Percentiles rank a stretch among this genome's conserved stretches.
phyloP scores from a whole-genome alignment of 768 basidiomycete species.

The Amylocystis lapponica region DNA sequence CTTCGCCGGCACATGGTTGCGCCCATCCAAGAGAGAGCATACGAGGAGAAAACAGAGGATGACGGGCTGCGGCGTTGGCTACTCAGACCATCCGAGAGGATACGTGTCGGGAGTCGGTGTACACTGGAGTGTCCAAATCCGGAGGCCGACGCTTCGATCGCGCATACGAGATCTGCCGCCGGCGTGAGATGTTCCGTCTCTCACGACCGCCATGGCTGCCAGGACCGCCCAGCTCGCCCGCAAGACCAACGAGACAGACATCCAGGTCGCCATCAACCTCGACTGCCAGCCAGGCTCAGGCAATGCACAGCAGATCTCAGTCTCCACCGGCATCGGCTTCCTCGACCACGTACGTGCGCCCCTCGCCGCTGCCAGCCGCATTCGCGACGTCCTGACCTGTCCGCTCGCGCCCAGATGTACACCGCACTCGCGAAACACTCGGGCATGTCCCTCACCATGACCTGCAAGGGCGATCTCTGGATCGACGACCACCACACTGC shows the following conservation, averaged over 20 bases:
- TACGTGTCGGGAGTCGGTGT: no score
- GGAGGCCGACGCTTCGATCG: no score
- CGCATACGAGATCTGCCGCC: no score
- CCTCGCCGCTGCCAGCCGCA: background rate
- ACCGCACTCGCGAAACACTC: conserved; percentile 96
- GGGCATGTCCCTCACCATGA: conserved; percentile 86
- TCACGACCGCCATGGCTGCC: conserved; percentile 29
- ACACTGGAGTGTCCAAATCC: no score
- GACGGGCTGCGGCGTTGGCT: no score
- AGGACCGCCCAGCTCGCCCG: conserved; percentile 69
- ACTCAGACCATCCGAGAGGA: no score
- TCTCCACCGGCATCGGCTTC: conserved; percentile 97
- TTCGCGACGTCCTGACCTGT: background rate
- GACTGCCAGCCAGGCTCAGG: conserved; percentile 67
- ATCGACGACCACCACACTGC: conserved; percentile 99
- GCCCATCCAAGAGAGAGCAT: no score
- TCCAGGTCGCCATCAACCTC: conserved; percentile 75
- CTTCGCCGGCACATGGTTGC: no score
- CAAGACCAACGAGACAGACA: conserved; percentile 88
- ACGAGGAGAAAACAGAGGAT: no score
- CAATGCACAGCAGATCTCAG: conserved; percentile 66
- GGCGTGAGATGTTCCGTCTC: no score
- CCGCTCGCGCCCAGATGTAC: conserved; percentile 71
- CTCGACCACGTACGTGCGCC: conserved; percentile 77
- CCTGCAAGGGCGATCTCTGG: conserved; percentile 92